These are phyloP conservation scores for Pichiaceae sp. DNA, from an alignment of 1,139 yeast species.

Conservation along the genomic window DNA sequence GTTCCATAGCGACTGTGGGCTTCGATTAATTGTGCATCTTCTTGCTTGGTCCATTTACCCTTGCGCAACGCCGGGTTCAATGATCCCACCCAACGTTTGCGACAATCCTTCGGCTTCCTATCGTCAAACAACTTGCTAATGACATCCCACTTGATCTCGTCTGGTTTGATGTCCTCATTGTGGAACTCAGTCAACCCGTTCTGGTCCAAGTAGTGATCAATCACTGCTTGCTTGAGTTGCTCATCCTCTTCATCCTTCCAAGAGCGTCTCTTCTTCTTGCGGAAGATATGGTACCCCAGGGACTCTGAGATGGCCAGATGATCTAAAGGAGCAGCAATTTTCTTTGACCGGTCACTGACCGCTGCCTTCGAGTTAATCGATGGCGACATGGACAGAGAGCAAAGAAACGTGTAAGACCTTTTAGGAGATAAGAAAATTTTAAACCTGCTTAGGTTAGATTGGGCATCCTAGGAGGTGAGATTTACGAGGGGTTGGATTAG, in stretches of 20 bases:
- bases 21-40: slow-evolving; percentile 56
- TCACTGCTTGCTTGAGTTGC: slow-evolving; percentile 30
- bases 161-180: slow-evolving; percentile 26
- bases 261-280: slow-evolving; percentile 53
- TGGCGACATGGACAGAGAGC: neutral
- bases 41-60: slow-evolving; percentile 87
- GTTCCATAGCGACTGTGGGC: slow-evolving; percentile 70
- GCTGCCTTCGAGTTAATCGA: neutral
- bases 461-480: neutral
- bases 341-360: slow-evolving; percentile 9
- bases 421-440: neutral
- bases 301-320: slow-evolving; percentile 64
- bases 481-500: neutral
- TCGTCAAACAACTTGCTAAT: slow-evolving; percentile 37
- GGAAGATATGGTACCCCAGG: slow-evolving; percentile 66
- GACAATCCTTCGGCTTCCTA: slow-evolving; percentile 61
- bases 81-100: slow-evolving; percentile 72
- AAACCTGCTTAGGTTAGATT: neutral
- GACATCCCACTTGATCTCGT: slow-evolving; percentile 59
- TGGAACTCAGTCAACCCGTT: slow-evolving; percentile 10
- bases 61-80: slow-evolving; percentile 73
- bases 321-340: slow-evolving; percentile 36
- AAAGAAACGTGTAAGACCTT: neutral
- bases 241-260: slow-evolving; percentile 66
- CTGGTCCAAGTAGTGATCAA: slow-evolving; percentile 17